Percentiles rank a stretch among this genome's conserved stretches.
phyloP scores from a whole-genome alignment of 202 grass and related monocot genomes.

The Setaria italica region DNA sequence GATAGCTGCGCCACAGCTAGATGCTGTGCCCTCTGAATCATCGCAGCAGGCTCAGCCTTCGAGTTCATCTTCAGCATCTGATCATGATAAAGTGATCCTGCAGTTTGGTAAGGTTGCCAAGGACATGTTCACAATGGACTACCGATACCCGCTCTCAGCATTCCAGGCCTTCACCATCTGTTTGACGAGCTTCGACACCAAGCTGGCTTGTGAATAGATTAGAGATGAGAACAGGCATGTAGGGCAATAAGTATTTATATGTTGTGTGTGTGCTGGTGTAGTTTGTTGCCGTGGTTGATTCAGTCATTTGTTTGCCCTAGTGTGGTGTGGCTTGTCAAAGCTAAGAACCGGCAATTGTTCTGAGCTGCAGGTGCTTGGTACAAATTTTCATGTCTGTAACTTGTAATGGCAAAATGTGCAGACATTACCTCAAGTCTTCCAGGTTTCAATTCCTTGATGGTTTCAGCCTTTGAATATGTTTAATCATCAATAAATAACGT shows the following conservation, averaged over 20 bases:
- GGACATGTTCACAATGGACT: slow-evolving; percentile 99
- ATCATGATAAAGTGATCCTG: slow-evolving; percentile 78
- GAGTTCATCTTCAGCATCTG: slow-evolving; percentile 43
- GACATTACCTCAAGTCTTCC: background rate
- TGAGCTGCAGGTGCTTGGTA: slow-evolving; percentile 16
- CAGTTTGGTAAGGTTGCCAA: slow-evolving; percentile 97
- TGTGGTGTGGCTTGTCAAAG: slow-evolving; percentile 26
- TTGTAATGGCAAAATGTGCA: slow-evolving; percentile 22
- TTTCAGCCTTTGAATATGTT: background rate
- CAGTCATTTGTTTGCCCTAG: slow-evolving; percentile 14
- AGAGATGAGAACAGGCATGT: background rate
- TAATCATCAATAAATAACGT: background rate
- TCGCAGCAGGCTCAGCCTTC: slow-evolving; percentile 54
- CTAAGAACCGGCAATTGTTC: slow-evolving; percentile 31
- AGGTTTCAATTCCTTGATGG: background rate
- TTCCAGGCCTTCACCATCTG: slow-evolving; percentile 95
- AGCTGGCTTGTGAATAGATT: slow-evolving; percentile 94
- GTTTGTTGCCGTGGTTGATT: slow-evolving; percentile 28
- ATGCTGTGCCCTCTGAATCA: slow-evolving; percentile 37
- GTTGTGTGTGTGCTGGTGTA: background rate
- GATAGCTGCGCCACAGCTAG: slow-evolving; percentile 52
- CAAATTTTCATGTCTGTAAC: slow-evolving; percentile 20
- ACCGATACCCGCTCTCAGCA: slow-evolving; percentile 80
- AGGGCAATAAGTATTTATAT: slow-evolving; percentile 13
- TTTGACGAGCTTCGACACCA: slow-evolving; percentile 91